Percentiles rank a stretch among this genome's conserved stretches.
These are phyloP conservation scores for Pestalotiopsis sp. DNA, from an alignment of 2,329 filamentous ascomycete species.

Conservation along the genomic window DNA sequence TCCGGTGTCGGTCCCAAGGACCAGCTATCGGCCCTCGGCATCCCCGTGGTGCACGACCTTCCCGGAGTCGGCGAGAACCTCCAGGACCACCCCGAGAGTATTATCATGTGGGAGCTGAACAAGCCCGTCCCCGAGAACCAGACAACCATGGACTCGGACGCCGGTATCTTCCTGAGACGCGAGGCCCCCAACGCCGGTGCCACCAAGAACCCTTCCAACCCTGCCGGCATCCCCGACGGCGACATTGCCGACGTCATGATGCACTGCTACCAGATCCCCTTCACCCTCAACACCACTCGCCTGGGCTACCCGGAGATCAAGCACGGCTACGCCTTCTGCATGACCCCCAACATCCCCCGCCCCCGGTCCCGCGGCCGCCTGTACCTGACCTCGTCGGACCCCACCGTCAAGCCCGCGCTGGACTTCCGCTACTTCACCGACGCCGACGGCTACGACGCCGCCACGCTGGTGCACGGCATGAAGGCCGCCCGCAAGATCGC, in stretches of 20 bases:
- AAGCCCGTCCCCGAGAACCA: constrained; percentile 76
- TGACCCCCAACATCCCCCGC: constrained; percentile 89
- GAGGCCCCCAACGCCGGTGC: constrained; percentile 70
- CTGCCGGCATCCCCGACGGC: constrained; percentile 61
- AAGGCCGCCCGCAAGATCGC: constrained; percentile 78
- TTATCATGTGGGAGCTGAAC: constrained; percentile 77
- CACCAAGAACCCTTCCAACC: constrained; percentile 49
- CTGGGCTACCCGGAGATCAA: constrained; percentile 68
- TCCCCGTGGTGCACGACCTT: constrained; percentile 58
- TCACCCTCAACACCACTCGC: constrained; percentile 81
- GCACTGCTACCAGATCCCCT: constrained; percentile 96
- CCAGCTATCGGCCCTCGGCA: constrained; percentile 55
- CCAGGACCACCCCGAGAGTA: constrained; percentile 62
- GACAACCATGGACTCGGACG: constrained; percentile 90
- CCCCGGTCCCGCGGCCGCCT: constrained; percentile 77
- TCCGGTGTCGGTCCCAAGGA: constrained; percentile 59
- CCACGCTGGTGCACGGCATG: constrained; percentile 77
- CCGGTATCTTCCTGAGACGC: constrained; percentile 84
- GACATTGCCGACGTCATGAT: constrained; percentile 88
- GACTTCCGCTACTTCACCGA: constrained; percentile 93
- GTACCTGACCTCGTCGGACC: constrained; percentile 77
- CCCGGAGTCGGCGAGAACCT: constrained; percentile 65
- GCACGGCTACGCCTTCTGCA: constrained; percentile 85
- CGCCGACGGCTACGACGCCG: constrained; percentile 81
- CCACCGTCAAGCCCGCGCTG: constrained; percentile 76